Evolutionary conservation across 176 grass and related monocot species (phyloP), one percentile per base, ranked within the genome.

Genomic region (Rhynchospora tenuis): DNA sequence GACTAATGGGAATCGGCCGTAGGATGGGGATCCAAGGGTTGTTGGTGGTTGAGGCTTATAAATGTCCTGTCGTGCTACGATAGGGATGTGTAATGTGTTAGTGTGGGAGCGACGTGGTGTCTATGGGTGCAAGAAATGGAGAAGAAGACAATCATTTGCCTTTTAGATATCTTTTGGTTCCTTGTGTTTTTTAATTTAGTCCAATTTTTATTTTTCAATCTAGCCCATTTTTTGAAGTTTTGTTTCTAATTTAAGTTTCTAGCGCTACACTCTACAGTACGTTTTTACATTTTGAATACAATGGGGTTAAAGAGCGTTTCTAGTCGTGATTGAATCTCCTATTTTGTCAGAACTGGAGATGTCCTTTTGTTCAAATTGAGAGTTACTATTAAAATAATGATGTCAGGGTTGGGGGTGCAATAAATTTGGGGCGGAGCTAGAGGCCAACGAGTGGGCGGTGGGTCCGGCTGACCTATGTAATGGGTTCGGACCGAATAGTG

Each of bases 21-120:
- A 50, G 61, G 86, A 88, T 88, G 43, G 79, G 79, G 70, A 80
- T 88, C 83, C 24, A 38, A 38, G 33, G 33, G 33, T 38, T 38
- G 65, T 73, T 7, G 24, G 9, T 9, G 42, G 70, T 47, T 65
- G 79, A 38, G 19, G 50, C 27, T 57, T 59, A 59, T 70, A 70
- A 70, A 70, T 70, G 65, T 14, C 14, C 31, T 70, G 65, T 70
- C 65, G 26, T 7, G 19, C 65, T 38, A 33, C 5, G 65, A 70
- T 29, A 33, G 65, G 33, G 65, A 29, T 38, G 33, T 38, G 33
- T 38, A 38, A 4, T 70, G 31, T n/a, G 17, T 64, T 16, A 64
- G 19, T 1, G n/a, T 64, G 19, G 19, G 22, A 17, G 4, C 8
- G 19, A 23, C 24, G 61, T 64, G 22, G 19, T 27, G 8, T 9